Evolutionary conservation across 441 rosid genomes (phyloP), one percentile per base, ranked within the genome.

Genomic region (Hura crepitans): DNA sequence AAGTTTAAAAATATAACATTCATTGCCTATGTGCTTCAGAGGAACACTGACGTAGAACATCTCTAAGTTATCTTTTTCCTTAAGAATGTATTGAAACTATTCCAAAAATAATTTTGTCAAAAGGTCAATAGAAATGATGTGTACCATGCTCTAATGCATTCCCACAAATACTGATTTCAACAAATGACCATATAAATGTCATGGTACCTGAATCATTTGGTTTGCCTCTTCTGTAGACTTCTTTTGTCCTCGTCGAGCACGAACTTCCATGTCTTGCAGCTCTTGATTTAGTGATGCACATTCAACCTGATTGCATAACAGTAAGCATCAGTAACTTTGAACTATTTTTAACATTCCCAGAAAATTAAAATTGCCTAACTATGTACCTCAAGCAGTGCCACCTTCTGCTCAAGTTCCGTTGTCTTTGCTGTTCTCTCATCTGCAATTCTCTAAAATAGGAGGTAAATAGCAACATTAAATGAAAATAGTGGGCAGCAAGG

Each of bases 371-470:
- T 18, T 53, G 53, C 45, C 61, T 73, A 50, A 4, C 43, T 43
- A 68, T 18, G 59, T 81, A 96, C 99, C 99, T 93, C 99, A 68
- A 89, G 92, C 76, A 88, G 79, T 65, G 97, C 98, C 78, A 89
- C 81, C 81, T 93, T 93, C 81, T 85, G 97, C 85, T 96, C 99
- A 68, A 93, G 91, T 73, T 96, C 99, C 39, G 88, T 81, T 60
- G 84, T 92, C 78, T 87, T 96, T 4, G 97, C 70, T 65, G 89
- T 87, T 82, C 99, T 85, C 81, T 96, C 99, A 74, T 96, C 98
- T 62, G 89, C 92, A 77, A 85, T 79, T 80, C 99, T 89, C 99
- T 96, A 76, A 68, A 77, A 23, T 22, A 69, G 59, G 76, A 82
- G 74, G 66, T 55, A 73, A 65, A 72, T 60, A 66, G 28, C 61